A percentile compares a stretch with the other conserved stretches of the same genome.
Conservation (phyloP, 148 eudicot species). For the Rhododendron vialii region DNA sequence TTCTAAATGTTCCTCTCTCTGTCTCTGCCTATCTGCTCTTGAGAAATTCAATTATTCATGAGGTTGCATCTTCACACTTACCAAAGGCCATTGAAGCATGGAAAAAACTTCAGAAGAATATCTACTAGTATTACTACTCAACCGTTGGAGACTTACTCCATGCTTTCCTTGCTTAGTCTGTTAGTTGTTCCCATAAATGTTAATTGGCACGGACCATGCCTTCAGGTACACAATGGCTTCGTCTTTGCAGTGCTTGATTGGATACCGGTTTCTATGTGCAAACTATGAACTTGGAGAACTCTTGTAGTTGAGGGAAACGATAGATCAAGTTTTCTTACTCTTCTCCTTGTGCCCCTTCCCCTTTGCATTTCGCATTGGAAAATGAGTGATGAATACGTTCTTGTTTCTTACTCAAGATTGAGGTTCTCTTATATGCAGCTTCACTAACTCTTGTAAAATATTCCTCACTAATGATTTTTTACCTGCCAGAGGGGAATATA, state of each 20-base stretch:
- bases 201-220: not conserved
- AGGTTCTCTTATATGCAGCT: not conserved
- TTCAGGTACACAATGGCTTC: not conserved
- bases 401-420: not conserved
- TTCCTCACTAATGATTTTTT: too few species aligned
- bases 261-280: not conserved
- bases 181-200: not conserved
- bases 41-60: not conserved
- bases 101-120: not conserved
- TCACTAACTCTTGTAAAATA: too few species aligned
- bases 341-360: not conserved
- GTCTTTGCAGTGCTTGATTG: not conserved
- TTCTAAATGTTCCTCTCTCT: not conserved
- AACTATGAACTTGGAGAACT: not conserved
- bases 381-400: not conserved
- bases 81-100: not conserved
- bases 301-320: not conserved
- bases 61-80: not conserved
- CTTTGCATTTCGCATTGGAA: not conserved
- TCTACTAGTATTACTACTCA: not conserved
- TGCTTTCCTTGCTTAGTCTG: not conserved
- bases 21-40: not conserved
- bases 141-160: not conserved
- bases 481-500: too few species aligned
- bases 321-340: not conserved